Base-by-base conservation (phyloP, 805 yeast species). In the Starmera quercuum region DNA sequence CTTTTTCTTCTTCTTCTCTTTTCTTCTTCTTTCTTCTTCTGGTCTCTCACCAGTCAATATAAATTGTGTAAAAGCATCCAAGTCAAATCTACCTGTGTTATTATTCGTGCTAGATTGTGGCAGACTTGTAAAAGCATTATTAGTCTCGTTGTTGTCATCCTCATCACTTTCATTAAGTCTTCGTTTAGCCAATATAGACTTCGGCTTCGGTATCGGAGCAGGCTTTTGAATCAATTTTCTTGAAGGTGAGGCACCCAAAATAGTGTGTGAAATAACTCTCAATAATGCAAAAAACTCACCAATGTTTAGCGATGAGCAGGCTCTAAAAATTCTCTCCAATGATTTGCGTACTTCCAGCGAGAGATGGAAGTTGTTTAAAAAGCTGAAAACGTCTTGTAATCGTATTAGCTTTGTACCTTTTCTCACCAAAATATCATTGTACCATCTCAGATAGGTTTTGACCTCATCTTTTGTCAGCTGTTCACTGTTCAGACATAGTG, bases 391-490 rank as follows among this genome's bases (percentile, higher is more conserved):
- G 53, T 92, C 97, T 9, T 67, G 71, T 41, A 90, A 61, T 4
- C 78, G 67, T 7, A 90, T 76, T 21, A 83, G 60, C 39, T 78
- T 68, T 28, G 78, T 69, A 25, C 78, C 77, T 41, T 82, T 81
- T 34, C 88, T 71, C 29, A 83, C 68, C 24, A 83, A 70, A 21
- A 90, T 75, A 49, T 85, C 88, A 44, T 86, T 81, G 56, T 88
- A 90, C 98, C 98, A 90, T 44, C 96, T 66, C 45, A 90, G 73
- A 56, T 90, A 90, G 1, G 96, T 83, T 47, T 80, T 75, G 10
- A 77, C 72, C 56, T 90, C 98, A 36, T 81, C 83, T 14, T 69
- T 68, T 0, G 95, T 72, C 30, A 90, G 67, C 37, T 85, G 85
- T 30, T 69, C 72, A 2, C 74, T 69, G 2, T 78, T 65, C n/a